Evolutionary conservation across 177 flowering plant genomes (phyloP).

Genomic region (Tripterygium wilfordii): DNA sequence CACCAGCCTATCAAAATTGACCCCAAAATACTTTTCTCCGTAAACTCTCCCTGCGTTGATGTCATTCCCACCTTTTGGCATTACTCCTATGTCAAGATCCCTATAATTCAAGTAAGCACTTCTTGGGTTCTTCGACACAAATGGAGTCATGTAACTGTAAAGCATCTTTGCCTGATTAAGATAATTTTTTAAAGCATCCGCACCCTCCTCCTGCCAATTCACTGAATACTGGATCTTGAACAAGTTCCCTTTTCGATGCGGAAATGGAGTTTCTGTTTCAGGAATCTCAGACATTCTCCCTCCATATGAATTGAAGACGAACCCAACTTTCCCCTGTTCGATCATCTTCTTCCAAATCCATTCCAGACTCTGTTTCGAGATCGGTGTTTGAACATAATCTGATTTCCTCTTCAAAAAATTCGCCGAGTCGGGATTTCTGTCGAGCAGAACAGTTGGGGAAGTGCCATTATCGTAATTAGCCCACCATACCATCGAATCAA

Average conservation of each 20-base stretch:
- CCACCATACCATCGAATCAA: conserved; percentile 26
- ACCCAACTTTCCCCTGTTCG: conserved; percentile 11
- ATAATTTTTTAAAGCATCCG: not conserved
- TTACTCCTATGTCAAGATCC: conserved; percentile 32
- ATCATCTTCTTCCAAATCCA: conserved; percentile 23
- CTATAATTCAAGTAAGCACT: conserved; percentile 31
- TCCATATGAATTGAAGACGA: conserved; percentile 31
- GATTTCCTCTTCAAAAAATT: conserved; percentile 29
- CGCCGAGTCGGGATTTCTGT: conserved; percentile 4
- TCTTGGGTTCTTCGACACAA: conserved; percentile 33
- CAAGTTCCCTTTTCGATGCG: conserved; percentile 32
- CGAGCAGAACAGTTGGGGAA: conserved; percentile 6
- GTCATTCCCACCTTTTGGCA: not conserved
- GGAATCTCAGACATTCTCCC: conserved; percentile 35
- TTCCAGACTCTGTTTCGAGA: conserved; percentile 14
- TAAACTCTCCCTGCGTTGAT: conserved; percentile 14
- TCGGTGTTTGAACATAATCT: conserved; percentile 22
- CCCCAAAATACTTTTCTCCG: conserved; percentile 25
- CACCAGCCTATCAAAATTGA: conserved; percentile 26
- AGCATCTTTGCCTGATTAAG: conserved; percentile 11
- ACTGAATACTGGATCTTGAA: conserved; percentile 29
- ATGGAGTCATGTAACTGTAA: conserved; percentile 29
- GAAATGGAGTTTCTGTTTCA: conserved; percentile 29
- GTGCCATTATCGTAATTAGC: conserved; percentile 5
- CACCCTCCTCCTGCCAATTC: conserved; percentile 22